Base-by-base conservation (phyloP, 108 stramenopile species). In the Skeletonema costatum region DNA sequence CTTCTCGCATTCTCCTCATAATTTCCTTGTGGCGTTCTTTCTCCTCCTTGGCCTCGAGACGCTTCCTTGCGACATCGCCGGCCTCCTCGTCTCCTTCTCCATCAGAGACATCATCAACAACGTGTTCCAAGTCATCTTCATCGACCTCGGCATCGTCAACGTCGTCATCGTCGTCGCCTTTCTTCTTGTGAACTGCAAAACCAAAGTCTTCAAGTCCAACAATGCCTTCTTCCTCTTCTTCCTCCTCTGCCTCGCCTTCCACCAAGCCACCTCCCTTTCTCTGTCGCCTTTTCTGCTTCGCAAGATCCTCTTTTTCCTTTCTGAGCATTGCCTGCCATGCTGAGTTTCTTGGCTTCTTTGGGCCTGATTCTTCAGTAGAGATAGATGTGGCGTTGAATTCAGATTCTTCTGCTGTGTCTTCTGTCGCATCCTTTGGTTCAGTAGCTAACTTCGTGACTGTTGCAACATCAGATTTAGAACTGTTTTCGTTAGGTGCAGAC, bases 161-260 rank as follows among this genome's bases (percentile, higher is more conserved):
- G 10, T 90, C 85, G n/a, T 89, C 90, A 35, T 95, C 90, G 50
- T 92, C 92, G 31, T 90, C 91, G 13, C 87, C 87, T 58, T 89
- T 86, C 60, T 87, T 91, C 72, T 92, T 90, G 29, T 66, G 63
- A 38, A 90, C 63, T 35, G 89, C 79, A 60, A 96, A 96, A 56
- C 95, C 95, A 72, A 96, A 96, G 64, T 96, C 95, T 80, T 96
- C 93, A 13, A 96, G 81, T 3, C 95, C 95, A 42, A 90, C 90
- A 58, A 96, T 90, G 63, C 87, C 92, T 59, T 94, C 95, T 66
- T 96, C 95, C 64, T 96, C 95, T 79, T 96, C 95, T 71, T 96
- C 95, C 70, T 96, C 95, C 67, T 93, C 95, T 65, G 93, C 93
- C 58, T 93, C 92, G 33, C 87, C 90, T n/a, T 93, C 88, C 3